A percentile compares a stretch with the other conserved stretches of the same genome.
Conservation (phyloP, 148 eudicot species). For the Hydrangea macrophylla region DNA sequence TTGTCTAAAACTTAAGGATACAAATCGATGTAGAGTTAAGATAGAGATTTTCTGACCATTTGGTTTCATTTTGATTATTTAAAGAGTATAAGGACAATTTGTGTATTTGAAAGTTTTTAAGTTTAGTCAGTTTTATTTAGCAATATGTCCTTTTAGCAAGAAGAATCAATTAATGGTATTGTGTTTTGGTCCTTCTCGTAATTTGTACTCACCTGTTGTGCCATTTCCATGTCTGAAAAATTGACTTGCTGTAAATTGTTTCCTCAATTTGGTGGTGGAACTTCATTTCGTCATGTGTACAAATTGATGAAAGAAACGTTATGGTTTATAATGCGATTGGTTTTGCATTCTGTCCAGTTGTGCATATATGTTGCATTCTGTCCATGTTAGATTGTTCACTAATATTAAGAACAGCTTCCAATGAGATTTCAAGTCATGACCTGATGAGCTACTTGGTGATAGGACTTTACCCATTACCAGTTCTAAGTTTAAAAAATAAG, state of each 20-base stretch:
- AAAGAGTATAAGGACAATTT: background rate
- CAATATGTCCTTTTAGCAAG: background rate
- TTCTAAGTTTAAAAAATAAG: no score
- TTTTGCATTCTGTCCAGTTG: background rate
- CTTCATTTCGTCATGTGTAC: background rate
- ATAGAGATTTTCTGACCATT: background rate
- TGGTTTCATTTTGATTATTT: background rate
- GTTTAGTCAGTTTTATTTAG: background rate
- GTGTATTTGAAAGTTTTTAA: background rate
- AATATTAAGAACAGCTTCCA: background rate
- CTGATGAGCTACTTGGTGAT: background rate
- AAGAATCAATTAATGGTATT: background rate
- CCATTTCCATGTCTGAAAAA: background rate
- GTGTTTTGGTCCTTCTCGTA: background rate
- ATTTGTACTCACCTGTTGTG: background rate
- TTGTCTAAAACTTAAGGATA: background rate
- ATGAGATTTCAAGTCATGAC: background rate
- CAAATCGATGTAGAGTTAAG: background rate
- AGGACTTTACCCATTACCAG: background rate
- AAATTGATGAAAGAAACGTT: background rate
- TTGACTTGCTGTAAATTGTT: background rate
- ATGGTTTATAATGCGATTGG: background rate
- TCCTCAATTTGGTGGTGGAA: background rate
- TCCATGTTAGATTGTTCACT: background rate
- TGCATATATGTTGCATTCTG: slow-evolving; percentile 1